These are phyloP conservation scores for Phytophthora parvispora DNA, from an alignment of 352 stramenopile species.

Conservation along the genomic window DNA sequence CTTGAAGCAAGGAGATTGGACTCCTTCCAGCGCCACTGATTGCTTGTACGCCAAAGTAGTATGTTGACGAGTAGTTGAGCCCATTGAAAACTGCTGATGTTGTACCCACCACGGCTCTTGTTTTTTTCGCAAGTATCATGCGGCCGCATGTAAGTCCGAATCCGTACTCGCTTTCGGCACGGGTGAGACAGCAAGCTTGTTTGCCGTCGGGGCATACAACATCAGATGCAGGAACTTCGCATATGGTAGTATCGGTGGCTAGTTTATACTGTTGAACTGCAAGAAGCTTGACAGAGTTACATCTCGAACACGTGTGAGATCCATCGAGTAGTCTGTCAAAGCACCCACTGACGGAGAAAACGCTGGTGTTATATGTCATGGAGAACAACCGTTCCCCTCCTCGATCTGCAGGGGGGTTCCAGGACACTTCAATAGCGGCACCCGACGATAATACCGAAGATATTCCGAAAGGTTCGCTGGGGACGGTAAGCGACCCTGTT, in stretches of 20 bases:
- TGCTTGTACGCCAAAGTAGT: conserved; percentile 64
- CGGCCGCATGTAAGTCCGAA: conserved; percentile 36
- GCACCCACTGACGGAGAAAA: conserved; percentile 40
- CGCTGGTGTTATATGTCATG: conserved; percentile 62
- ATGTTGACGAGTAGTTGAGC: conserved; percentile 58
- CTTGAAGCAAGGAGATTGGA: conserved; percentile 31
- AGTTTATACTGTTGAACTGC: conserved; percentile 37
- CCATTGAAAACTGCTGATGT: conserved; percentile 51
- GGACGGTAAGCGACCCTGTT: conserved; percentile 30
- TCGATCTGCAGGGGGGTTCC: conserved; percentile 50
- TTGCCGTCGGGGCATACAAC: conserved; percentile 50
- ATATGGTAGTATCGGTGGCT: conserved; percentile 11
- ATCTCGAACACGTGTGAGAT: conserved; percentile 32
- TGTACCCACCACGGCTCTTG: conserved; percentile 35
- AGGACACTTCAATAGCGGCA: conserved; percentile 61
- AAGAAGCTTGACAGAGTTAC: conserved; percentile 37
- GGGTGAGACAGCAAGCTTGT: conserved; percentile 52
- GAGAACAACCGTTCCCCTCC: conserved; percentile 39
- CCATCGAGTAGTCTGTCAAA: conserved; percentile 15
- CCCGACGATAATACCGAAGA: conserved; percentile 39
- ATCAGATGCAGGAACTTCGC: conserved; percentile 15
- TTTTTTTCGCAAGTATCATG: conserved; percentile 6
- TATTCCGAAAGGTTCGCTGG: conserved; percentile 50
- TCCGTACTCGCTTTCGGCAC: conserved; percentile 15
- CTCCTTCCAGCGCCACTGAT: conserved; percentile 54